These are phyloP conservation scores for Leishmania gerbilli DNA, from an alignment of 208 protist genomes.

Conservation along the genomic window DNA sequence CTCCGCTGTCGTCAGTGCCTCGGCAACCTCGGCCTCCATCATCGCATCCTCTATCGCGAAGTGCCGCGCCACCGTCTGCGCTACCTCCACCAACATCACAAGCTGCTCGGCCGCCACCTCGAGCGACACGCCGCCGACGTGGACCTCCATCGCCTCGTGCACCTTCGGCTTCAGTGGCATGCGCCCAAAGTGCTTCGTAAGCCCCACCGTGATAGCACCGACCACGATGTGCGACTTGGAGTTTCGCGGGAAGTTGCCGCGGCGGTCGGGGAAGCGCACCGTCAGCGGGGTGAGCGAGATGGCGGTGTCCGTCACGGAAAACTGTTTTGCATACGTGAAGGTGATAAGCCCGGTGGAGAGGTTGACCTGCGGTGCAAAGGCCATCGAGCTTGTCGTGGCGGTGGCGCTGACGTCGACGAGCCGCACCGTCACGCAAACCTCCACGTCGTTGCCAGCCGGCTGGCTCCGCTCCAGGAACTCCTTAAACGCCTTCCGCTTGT, in stretches of 20 bases:
- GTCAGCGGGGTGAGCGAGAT: conserved; percentile 65
- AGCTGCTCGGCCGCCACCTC: conserved; percentile 63
- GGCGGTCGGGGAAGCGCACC: conserved; percentile 35
- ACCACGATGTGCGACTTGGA: conserved; percentile 42
- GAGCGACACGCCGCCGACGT: conserved; percentile 56
- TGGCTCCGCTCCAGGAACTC: conserved; percentile 60
- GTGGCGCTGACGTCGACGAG: conserved; percentile 59
- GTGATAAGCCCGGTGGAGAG: conserved; percentile 50
- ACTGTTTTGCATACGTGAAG: conserved; percentile 76
- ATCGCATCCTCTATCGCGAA: conserved; percentile 55
- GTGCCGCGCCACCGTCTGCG: conserved; percentile 45
- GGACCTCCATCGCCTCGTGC: conserved; percentile 64
- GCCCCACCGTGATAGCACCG: conserved; percentile 52
- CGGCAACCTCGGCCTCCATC: conserved; percentile 56
- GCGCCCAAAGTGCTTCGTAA: conserved; percentile 75
- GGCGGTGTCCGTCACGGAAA: conserved; percentile 53
- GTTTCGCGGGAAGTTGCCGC: conserved; percentile 20
- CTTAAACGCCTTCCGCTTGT: conserved; percentile 78
- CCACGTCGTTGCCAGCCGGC: conserved; percentile 67
- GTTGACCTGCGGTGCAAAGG: conserved; percentile 35
- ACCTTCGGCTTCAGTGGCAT: conserved; percentile 74
- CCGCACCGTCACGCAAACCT: conserved; percentile 57
- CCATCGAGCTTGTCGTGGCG: conserved; percentile 24
- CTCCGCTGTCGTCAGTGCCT: conserved; percentile 56
- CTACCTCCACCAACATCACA: conserved; percentile 45